phyloP scores from a whole-genome alignment of 768 basidiomycete genomes.

The Mycena sanguinolenta region DNA sequence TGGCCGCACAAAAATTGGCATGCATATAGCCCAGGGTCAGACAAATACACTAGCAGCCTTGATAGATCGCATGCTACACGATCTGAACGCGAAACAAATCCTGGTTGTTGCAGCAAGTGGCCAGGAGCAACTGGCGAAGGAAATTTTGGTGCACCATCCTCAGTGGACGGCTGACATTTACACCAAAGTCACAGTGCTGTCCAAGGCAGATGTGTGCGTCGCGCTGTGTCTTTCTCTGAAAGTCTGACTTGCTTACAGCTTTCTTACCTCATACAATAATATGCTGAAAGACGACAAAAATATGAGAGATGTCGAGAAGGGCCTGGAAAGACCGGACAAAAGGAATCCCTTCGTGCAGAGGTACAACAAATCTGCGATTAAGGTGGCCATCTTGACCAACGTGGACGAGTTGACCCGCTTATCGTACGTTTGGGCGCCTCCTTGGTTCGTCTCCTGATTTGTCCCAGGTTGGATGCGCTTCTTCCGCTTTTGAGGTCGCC shows the following conservation, averaged over 20 bases:
- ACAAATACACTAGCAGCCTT: background rate
- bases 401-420: background rate
- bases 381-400: constrained; percentile 17
- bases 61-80: constrained; percentile 7
- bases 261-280: background rate
- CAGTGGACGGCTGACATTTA: background rate
- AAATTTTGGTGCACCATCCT: background rate
- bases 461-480: background rate
- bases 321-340: background rate
- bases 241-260: background rate
- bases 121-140: background rate
- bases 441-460: background rate
- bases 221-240: background rate
- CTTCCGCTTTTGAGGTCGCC: background rate
- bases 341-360: background rate
- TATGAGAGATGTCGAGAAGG: background rate
- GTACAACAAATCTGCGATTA: constrained; percentile 3
- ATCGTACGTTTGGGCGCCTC: background rate
- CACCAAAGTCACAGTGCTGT: background rate
- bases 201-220: constrained; percentile 15
- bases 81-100: constrained; percentile 3
- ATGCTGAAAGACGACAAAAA: background rate
- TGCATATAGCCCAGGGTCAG: background rate
- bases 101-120: constrained; percentile 1
- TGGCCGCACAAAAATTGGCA: constrained; percentile 13